Percentiles rank a stretch among this genome's conserved stretches.
Conservation (phyloP, 1,284 basidiomycete species). For the Trichosporon ovoides region DNA sequence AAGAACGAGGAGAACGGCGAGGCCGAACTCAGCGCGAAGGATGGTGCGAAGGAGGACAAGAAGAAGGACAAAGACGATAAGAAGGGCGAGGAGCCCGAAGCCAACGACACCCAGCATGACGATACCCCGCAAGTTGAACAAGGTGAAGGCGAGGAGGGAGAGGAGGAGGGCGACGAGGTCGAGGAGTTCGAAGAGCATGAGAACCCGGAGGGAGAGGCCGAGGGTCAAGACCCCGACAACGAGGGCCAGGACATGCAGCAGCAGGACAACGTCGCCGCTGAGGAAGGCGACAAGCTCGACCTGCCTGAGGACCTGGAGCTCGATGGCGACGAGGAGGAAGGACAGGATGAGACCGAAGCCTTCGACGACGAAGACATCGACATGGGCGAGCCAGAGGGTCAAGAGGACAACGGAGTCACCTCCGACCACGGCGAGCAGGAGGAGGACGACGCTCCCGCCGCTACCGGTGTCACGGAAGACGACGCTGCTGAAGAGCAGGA, state of each 20-base stretch:
- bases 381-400: conserved; percentile 25
- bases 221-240: conserved; percentile 28
- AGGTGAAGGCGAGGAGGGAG: conserved; percentile 30
- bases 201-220: conserved; percentile 49
- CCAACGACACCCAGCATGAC: conserved; percentile 32
- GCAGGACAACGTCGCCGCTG: conserved; percentile 60
- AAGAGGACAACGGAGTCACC: conserved; percentile 39
- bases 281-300: conserved; percentile 71
- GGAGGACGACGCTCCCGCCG: conserved; percentile 35
- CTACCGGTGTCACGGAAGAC: conserved; percentile 42
- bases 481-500: conserved; percentile 36
- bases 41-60: conserved; percentile 49
- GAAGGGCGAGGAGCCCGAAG: conserved; percentile 42
- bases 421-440: conserved; percentile 36
- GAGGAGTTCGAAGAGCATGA: conserved; percentile 35
- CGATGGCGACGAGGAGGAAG: conserved; percentile 50
- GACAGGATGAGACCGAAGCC: conserved; percentile 44
- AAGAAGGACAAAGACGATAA: conserved; percentile 45
- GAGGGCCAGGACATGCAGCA: conserved; percentile 42
- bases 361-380: conserved; percentile 23
- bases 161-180: conserved; percentile 31
- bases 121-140: conserved; percentile 28
- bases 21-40: conserved; percentile 72
- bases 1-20: conserved; percentile 48
- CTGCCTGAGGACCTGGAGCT: conserved; percentile 77